phyloP scores from a whole-genome alignment of 768 basidiomycete species.

The Tylopilus intermedius region DNA sequence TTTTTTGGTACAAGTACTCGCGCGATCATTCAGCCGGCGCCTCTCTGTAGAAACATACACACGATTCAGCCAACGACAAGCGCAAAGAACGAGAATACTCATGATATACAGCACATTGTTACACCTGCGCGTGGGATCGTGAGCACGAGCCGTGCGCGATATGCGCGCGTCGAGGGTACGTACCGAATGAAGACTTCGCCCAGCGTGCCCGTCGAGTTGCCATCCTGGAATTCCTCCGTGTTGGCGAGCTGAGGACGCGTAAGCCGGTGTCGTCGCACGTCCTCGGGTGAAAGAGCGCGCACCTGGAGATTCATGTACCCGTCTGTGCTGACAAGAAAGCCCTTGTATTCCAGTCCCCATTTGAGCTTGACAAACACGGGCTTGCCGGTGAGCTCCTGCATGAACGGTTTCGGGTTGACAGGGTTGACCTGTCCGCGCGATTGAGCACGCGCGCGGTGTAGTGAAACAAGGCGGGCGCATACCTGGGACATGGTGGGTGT shows the following conservation, averaged over 20 bases:
- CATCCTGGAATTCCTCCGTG: conserved; percentile 96
- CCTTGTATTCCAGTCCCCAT: conserved; percentile 99
- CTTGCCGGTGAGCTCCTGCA: conserved; percentile 98
- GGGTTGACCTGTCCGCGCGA: conserved; percentile 63
- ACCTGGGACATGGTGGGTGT: conserved; percentile 18
- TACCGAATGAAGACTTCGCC: conserved; percentile 99
- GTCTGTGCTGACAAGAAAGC: conserved; percentile 97
- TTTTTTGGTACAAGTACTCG: conserved; percentile 4
- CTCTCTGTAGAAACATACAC: conserved; percentile 55
- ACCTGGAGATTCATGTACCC: conserved; percentile 99
- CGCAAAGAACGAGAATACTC: conserved; percentile 41
- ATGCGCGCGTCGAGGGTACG: conserved; percentile 21
- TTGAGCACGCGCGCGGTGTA: conserved; percentile 5
- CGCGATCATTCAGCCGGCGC: conserved; percentile 48
- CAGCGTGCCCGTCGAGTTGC: conserved; percentile 90
- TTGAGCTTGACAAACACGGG: conserved; percentile 92
- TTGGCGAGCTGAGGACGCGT: conserved; percentile 74
- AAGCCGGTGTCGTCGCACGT: neutral
- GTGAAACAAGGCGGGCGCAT: neutral
- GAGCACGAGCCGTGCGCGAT: neutral
- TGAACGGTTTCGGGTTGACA: conserved; percentile 98
- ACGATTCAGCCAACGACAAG: conserved; percentile 18
- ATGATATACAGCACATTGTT: conserved; percentile 97
- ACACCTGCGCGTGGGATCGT: conserved; percentile 47
- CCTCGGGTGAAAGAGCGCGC: conserved; percentile 4